phyloP scores from a whole-genome alignment of 129 eudicot genomes.

The Pittosporum tobira region DNA sequence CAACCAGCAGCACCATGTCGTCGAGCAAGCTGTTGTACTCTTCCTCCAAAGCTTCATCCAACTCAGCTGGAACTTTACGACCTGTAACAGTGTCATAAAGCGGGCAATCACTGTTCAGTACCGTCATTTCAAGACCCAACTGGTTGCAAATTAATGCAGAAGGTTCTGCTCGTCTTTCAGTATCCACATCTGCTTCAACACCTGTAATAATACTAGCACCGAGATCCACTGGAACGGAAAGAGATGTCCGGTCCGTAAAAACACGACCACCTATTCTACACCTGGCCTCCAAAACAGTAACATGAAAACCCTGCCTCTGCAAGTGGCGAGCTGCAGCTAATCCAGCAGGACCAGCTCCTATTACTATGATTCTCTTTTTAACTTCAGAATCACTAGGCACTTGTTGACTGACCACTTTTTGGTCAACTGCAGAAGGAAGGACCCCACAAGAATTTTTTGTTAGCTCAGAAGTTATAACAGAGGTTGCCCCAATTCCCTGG shows the following conservation, averaged over 20 bases:
- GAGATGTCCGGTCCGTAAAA: conserved; percentile 78
- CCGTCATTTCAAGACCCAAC: conserved; percentile 86
- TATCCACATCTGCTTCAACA: conserved; percentile 91
- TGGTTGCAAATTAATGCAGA: conserved; percentile 94
- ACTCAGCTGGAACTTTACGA: conserved; percentile 75
- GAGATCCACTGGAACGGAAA: conserved; percentile 98
- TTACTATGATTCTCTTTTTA: conserved; percentile 51
- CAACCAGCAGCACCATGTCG: conserved; percentile 72
- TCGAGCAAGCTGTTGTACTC: conserved; percentile 84
- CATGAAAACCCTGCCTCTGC: conserved; percentile 83
- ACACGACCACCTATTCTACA: conserved; percentile 97
- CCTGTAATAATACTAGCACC: conserved; percentile 99
- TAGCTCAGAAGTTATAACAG: conserved; percentile 2
- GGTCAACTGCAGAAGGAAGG: conserved; percentile 11
- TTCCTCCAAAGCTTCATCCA: conserved; percentile 89
- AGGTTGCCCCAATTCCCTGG: conserved; percentile 23
- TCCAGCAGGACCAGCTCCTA: conserved; percentile 99
- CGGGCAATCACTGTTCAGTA: conserved; percentile 93
- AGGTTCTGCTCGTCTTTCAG: conserved; percentile 91
- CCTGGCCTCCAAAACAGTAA: conserved; percentile 83
- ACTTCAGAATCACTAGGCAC: conserved; percentile 29
- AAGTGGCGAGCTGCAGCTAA: conserved; percentile 93
- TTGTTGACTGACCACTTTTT: conserved; percentile 17
- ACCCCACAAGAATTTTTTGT: conserved; percentile 7
- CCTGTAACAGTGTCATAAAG: conserved; percentile 86